Evolutionary conservation across 345 rosid species (phyloP).

Genomic region (Aethionema arabicum): DNA sequence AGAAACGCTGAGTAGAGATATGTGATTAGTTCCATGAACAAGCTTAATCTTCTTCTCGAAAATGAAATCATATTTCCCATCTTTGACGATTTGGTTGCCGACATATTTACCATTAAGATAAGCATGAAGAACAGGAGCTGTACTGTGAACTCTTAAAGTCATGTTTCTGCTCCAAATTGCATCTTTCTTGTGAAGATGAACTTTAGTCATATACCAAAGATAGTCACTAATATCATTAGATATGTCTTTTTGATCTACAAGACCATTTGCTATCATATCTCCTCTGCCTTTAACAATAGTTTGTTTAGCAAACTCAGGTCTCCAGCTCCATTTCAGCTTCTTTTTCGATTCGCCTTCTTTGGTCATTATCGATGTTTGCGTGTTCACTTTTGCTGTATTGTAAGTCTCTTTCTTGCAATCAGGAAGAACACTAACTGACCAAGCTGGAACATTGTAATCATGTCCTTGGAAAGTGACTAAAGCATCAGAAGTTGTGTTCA

Average conservation of each 20-base stretch:
- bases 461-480: slow-evolving; percentile 47
- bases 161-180: slow-evolving; percentile 48
- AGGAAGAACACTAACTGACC: slow-evolving; percentile 74
- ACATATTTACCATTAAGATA: slow-evolving; percentile 51
- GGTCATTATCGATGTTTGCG: slow-evolving; percentile 54
- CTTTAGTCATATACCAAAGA: slow-evolving; percentile 68
- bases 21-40: slow-evolving; percentile 35
- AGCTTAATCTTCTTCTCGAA: slow-evolving; percentile 36
- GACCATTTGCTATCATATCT: slow-evolving; percentile 23
- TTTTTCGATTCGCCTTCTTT: slow-evolving; percentile 36
- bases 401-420: slow-evolving; percentile 55
- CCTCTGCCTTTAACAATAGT: slow-evolving; percentile 41
- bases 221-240: slow-evolving; percentile 59
- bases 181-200: slow-evolving; percentile 43
- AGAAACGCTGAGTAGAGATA: slow-evolving; percentile 49
- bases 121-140: slow-evolving; percentile 58
- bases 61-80: slow-evolving; percentile 24
- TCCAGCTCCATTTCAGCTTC: slow-evolving; percentile 58
- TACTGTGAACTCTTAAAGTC: slow-evolving; percentile 45
- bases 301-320: slow-evolving; percentile 44
- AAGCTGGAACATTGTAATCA: slow-evolving; percentile 49
- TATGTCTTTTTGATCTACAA: slow-evolving; percentile 58
- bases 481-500: slow-evolving; percentile 45
- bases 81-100: slow-evolving; percentile 38
- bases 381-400: slow-evolving; percentile 67